A percentile compares a stretch with the other conserved stretches of the same genome.
Evolutionary conservation across 2,329 filamentous ascomycete genomes (phyloP).

Genomic region (Aspergillus melleus): DNA sequence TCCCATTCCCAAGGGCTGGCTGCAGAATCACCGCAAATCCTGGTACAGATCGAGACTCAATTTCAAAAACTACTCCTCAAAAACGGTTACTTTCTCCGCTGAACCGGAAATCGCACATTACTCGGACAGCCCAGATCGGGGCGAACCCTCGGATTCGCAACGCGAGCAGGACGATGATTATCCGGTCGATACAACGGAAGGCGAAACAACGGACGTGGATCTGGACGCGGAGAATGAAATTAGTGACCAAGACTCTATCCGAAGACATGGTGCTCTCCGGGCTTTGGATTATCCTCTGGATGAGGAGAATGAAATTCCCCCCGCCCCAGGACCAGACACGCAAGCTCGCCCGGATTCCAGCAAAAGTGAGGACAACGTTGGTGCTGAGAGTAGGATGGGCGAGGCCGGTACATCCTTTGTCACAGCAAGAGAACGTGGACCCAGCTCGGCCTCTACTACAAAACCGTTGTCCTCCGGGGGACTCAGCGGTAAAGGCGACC

Average conservation of each 20-base stretch:
- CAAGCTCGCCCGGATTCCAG: background rate
- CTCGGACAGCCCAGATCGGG: conserved; percentile 28
- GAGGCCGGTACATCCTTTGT: conserved; percentile 31
- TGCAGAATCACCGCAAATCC: conserved; percentile 61
- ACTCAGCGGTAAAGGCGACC: conserved; percentile 3
- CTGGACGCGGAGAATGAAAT: conserved; percentile 14
- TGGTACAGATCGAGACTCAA: conserved; percentile 57
- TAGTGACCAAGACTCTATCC: conserved; percentile 6
- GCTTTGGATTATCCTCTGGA: conserved; percentile 24
- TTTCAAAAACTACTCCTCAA: conserved; percentile 48
- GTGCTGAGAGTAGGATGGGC: conserved; percentile 13
- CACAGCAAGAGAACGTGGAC: conserved; percentile 29
- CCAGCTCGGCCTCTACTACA: conserved; percentile 17
- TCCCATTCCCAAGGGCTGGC: conserved; percentile 65
- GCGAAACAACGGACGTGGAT: conserved; percentile 12
- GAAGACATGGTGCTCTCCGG: conserved; percentile 15
- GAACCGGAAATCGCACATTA: conserved; percentile 46
- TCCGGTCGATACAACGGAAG: conserved; percentile 16
- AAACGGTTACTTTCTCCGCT: conserved; percentile 53
- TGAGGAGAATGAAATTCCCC: conserved; percentile 15
- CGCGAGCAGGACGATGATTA: background rate
- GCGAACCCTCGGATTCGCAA: conserved; percentile 6
- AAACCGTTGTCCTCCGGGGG: conserved; percentile 16
- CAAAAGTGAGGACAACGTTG: conserved; percentile 4
- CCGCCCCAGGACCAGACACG: background rate